Evolutionary conservation across 495 filamentous ascomycete genomes (phyloP), one percentile per base, ranked within the genome.

Genomic region (Elasticomyces elasticus): DNA sequence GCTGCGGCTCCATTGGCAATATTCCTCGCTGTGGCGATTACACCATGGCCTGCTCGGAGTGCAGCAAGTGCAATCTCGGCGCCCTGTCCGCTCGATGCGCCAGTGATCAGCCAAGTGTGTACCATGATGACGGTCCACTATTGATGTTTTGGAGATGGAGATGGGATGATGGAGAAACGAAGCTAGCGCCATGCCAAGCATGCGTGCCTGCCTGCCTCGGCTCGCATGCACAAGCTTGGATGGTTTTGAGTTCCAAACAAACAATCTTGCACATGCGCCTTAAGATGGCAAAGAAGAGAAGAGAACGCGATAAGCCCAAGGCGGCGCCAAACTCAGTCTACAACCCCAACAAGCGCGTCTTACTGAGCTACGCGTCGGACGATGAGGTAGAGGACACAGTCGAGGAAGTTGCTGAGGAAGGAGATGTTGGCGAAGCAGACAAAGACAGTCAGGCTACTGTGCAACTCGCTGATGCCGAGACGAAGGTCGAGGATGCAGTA

Each of bases 281-380:
- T n/a, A 51, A 51, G 30, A 59, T 59, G 56, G 24, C 43, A 15
- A 50, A 50, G 27, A 43, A 26, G 25, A 45, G 49, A 22, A 38
- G 53, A 17, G 58, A 61, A 19, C 40, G 58, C 10, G 58, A 61
- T 43, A 1, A 50, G 37, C 58, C 58, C 2, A 61, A 57, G 22
- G 40, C 28, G 7, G 43, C 9, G 7, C 30, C 31, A 1, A 42
- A 52, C 2, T 26, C 54, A 9, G 30, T 44, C n/a, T 56, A 61
- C 46, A 53, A 61, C 38, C 54, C 58, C 2, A 52, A 53, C 37
- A 57, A 57, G 54, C 37, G 58, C 1, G 45, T 57, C 3, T 23
- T 61, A 40, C 54, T 61, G 9, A 52, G 53, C 49, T 61, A 61
- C 45, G 53, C 41, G 2, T 57, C 58, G 11, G 58, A 61, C 19